A percentile compares a stretch with the other conserved stretches of the same genome.
These are phyloP conservation scores for Monilinia laxa DNA, from an alignment of 2,329 filamentous ascomycete species.

Conservation along the genomic window DNA sequence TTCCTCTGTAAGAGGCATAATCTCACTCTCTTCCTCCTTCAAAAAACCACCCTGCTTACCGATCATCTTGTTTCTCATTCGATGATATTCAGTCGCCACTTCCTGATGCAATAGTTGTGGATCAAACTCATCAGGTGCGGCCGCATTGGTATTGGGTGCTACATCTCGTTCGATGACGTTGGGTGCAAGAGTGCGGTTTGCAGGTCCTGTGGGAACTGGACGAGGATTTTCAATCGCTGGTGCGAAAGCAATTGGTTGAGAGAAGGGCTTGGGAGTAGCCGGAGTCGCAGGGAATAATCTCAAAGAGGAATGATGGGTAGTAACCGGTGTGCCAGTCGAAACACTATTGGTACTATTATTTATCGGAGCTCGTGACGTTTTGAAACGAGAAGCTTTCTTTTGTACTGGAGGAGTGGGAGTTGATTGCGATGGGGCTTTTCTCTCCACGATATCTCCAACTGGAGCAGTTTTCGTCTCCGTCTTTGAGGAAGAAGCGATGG, in stretches of 20 bases:
- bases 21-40: constrained; percentile 62
- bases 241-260: constrained; percentile 34
- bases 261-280: constrained; percentile 32
- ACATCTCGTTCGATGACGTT: constrained; percentile 56
- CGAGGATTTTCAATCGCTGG: constrained; percentile 28
- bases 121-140: constrained; percentile 67
- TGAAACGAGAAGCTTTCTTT: constrained; percentile 48
- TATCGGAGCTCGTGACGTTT: constrained; percentile 40
- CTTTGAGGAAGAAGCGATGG: constrained; percentile 27
- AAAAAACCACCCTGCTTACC: constrained; percentile 80
- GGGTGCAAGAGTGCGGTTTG: constrained; percentile 56
- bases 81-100: constrained; percentile 79
- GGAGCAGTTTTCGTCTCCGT: constrained; percentile 39
- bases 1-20: constrained; percentile 64
- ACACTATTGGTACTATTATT: constrained; percentile 27
- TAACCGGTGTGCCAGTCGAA: constrained; percentile 19
- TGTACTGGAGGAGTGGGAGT: constrained; percentile 31
- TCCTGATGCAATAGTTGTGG: constrained; percentile 71
- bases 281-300: constrained; percentile 33
- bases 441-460: constrained; percentile 49
- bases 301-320: constrained; percentile 23
- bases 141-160: constrained; percentile 34
- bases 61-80: constrained; percentile 78
- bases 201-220: constrained; percentile 40
- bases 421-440: constrained; percentile 32